Evolutionary conservation across 306 rosid genomes (phyloP), one percentile per base, ranked within the genome.

Genomic region (Vigna nakashimae): DNA sequence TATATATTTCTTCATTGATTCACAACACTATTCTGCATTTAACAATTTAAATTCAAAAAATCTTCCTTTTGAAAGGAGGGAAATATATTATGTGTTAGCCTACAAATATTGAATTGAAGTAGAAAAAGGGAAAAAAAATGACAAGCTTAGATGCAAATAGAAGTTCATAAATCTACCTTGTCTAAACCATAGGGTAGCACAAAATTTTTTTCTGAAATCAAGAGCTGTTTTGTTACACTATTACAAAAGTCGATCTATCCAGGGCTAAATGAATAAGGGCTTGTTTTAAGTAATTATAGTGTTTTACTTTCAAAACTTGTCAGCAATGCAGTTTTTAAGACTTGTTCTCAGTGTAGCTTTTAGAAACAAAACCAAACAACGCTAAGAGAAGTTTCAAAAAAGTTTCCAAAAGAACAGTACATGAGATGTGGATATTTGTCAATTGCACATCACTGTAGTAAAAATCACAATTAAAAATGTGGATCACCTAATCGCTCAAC

Each of bases 1-100:
- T 43, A 49, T 18, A 43, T 12, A 77, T 30, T 70, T 74, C 65
- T 74, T 55, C 60, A 72, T 77, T 8, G 18, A 70, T n/a, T 34
- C 53, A 69, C 22, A 56, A 68, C 22, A 55, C 53, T 45, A 32
- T 52, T 55, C 32, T 17, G 10, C 57, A 16, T 48, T 49, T 48
- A 48, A 75, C 62, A 17, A 43, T 42, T 49, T 17, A 30, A 71
- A 57, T 59, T 45, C 24, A 32, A 70, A 78, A 74, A 60, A 14
- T 13, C 4, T 59, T 59, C 18, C 38, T 26, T 58, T 26, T 11
- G 65, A 12, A 58, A 16, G 9, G n/a, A 11, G 9, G 65, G 65
- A 24, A 16, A 12, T 26, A 58, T 24, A 58, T 26, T 58, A 58
- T 26, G 17, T 24, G 28, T 58, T 58, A 58, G 28, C 36, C 65